A percentile compares a stretch with the other conserved stretches of the same genome.
phyloP scores from a whole-genome alignment of 2,329 filamentous ascomycete genomes.

The Penicillium polonicum region DNA sequence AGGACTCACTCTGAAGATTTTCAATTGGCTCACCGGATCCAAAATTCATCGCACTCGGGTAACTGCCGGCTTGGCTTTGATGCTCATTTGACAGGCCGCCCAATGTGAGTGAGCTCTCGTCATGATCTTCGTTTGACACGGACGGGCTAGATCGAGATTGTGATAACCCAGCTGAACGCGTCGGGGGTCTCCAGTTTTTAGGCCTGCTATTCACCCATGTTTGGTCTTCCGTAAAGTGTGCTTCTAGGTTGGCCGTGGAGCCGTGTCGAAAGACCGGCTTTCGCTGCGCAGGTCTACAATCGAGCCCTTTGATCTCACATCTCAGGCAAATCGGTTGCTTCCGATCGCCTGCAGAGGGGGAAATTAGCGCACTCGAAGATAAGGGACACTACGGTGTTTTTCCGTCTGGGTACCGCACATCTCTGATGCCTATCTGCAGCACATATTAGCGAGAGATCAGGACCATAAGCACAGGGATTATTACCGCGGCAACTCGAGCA shows the following conservation, averaged over 20 bases:
- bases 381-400: too few relatives aligned
- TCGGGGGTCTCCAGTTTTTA: constrained; percentile 13
- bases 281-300: constrained; percentile 12
- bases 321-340: constrained; percentile 15
- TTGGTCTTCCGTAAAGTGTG: constrained; percentile 15
- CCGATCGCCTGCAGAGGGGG: constrained; percentile 13
- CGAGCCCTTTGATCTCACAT: constrained; percentile 16
- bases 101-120: not conserved
- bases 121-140: not conserved
- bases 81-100: not conserved
- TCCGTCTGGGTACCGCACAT: not conserved
- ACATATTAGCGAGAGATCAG: not conserved
- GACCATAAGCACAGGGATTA: too few relatives aligned
- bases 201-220: constrained; percentile 26
- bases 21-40: not conserved
- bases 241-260: constrained; percentile 15
- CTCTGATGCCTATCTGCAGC: constrained; percentile 11
- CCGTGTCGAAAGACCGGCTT: constrained; percentile 20
- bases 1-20: not conserved
- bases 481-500: constrained; percentile 1
- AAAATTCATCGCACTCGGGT: not conserved
- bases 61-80: not conserved
- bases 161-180: not conserved
- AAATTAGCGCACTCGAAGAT: not conserved
- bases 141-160: not conserved